A percentile compares a stretch with the other conserved stretches of the same genome.
These are phyloP conservation scores for Rhytidiadelphus loreus DNA, from an alignment of 225 moss, liverwort and hornwort species.

Conservation along the genomic window DNA sequence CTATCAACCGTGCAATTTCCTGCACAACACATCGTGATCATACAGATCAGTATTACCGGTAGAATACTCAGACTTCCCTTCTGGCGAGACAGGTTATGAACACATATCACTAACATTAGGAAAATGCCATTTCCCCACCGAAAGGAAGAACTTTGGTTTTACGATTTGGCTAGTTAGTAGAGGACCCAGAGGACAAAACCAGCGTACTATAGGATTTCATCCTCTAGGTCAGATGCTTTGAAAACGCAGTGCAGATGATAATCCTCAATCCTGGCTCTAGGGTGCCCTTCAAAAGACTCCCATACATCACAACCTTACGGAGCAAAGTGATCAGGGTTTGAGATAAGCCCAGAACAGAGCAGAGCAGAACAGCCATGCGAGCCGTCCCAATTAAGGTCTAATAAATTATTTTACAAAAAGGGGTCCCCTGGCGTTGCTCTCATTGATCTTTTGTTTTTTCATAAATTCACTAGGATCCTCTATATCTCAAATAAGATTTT, in stretches of 20 bases:
- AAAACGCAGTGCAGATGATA: background rate
- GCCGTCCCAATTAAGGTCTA: background rate
- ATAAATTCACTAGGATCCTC: background rate
- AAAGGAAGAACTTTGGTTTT: background rate
- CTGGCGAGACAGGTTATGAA: background rate
- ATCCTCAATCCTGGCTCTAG: background rate
- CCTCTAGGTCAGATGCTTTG: background rate
- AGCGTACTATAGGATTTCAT: background rate
- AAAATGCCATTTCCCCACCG: background rate
- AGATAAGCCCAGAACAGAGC: background rate
- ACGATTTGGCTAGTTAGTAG: background rate
- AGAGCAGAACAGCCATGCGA: background rate
- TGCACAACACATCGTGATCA: conserved; percentile 13
- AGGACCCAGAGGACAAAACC: background rate
- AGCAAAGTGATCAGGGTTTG: background rate
- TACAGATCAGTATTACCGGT: background rate
- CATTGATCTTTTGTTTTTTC: background rate
- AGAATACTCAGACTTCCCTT: background rate
- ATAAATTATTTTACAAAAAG: background rate
- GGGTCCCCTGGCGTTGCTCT: background rate
- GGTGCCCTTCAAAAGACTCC: background rate
- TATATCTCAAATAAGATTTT: background rate
- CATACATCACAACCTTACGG: background rate
- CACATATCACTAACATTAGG: background rate
- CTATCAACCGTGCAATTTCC: conserved; percentile 69